These are phyloP conservation scores for Microcos paniculata DNA, from an alignment of 345 rosid species.

Conservation along the genomic window DNA sequence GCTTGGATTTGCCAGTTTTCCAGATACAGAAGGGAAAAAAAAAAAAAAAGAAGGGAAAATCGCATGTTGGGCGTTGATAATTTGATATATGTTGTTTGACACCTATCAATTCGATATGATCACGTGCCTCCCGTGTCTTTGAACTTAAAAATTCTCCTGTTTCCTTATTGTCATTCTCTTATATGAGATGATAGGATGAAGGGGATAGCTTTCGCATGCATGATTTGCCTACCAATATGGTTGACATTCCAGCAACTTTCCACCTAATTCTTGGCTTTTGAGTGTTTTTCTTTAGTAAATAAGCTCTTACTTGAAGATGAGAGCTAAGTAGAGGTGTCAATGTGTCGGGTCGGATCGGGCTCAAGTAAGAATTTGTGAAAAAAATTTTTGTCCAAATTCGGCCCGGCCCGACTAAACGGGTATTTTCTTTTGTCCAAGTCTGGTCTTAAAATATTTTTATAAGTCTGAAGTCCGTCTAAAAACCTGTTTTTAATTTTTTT, in stretches of 20 bases:
- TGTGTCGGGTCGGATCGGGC: too few species aligned
- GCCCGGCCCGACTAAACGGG: too few species aligned
- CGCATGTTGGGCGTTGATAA: not conserved
- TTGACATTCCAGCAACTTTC: not conserved
- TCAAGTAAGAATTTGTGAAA: too few species aligned
- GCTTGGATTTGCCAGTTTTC: not conserved
- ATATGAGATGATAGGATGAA: not conserved
- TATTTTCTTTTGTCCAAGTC: too few species aligned
- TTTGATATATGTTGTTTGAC: not conserved
- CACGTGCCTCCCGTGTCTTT: not conserved
- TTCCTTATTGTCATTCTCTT: not conserved
- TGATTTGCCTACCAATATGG: not conserved
- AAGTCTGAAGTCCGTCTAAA: too few species aligned
- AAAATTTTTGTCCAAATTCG: too few species aligned
- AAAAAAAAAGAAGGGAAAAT: too few species aligned
- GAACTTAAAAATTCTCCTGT: not conserved
- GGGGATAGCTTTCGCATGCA: not conserved
- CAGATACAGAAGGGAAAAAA: not conserved
- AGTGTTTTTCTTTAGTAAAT: not conserved
- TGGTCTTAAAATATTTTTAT: too few species aligned
- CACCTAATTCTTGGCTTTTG: not conserved
- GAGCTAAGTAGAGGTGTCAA: too few species aligned
- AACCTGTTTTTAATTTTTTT: too few species aligned
- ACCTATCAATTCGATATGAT: not conserved
- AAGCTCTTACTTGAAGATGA: not conserved